phyloP scores from a whole-genome alignment of 2,329 filamentous ascomycete species.

The Fusarium circinatum region DNA sequence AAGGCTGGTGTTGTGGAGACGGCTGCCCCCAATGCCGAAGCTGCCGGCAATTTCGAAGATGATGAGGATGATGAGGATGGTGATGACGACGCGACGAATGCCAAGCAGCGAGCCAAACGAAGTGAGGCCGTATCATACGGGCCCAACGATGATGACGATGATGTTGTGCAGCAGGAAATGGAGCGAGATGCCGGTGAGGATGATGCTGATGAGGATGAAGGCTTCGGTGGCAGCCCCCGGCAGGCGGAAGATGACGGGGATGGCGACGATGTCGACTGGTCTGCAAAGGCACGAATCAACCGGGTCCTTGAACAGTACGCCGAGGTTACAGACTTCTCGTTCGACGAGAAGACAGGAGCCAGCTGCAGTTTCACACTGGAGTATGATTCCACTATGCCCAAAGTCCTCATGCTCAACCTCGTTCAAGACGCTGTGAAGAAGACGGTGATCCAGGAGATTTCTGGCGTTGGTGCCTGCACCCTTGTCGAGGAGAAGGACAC shows the following conservation, averaged over 20 bases:
- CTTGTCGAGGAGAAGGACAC: conserved; percentile 65
- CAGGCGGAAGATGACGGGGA: conserved; percentile 54
- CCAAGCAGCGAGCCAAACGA: conserved; percentile 80
- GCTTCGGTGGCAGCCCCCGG: conserved; percentile 62
- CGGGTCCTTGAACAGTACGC: conserved; percentile 71
- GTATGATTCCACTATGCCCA: conserved; percentile 83
- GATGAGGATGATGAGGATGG: conserved; percentile 73
- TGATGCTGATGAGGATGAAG: conserved; percentile 66
- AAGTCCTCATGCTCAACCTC: conserved; percentile 91
- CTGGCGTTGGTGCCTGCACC: conserved; percentile 78
- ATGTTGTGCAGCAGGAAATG: conserved; percentile 74
- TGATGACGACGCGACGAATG: conserved; percentile 80
- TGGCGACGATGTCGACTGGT: conserved; percentile 51
- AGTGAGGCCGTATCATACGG: conserved; percentile 88
- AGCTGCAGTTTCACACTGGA: conserved; percentile 86
- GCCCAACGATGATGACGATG: conserved; percentile 91
- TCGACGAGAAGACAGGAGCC: conserved; percentile 77
- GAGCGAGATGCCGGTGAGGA: conserved; percentile 68
- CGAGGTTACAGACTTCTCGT: conserved; percentile 80
- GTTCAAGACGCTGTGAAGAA: conserved; percentile 83
- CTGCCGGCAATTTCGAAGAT: conserved; percentile 49
- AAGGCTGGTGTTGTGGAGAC: conserved; percentile 65
- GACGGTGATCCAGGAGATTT: conserved; percentile 88
- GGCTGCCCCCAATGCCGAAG: conserved; percentile 51
- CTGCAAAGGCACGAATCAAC: conserved; percentile 65